Evolutionary conservation across 2,329 filamentous ascomycete species (phyloP), one percentile per base, ranked within the genome.

Genomic region (Cordyceps javanica): DNA sequence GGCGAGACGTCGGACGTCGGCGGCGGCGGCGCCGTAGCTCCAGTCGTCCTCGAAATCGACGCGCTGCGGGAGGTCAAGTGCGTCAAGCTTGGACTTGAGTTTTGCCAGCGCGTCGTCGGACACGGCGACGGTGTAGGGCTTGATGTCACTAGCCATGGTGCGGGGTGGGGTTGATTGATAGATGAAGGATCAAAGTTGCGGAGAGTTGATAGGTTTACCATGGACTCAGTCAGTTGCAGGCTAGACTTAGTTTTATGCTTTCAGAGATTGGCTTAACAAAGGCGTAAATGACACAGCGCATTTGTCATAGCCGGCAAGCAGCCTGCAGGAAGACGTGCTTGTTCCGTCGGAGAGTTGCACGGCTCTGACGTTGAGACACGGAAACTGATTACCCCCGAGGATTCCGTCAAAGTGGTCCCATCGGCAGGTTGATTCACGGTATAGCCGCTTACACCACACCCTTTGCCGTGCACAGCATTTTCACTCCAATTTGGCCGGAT

Each of bases 111-210:
- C 60, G 1, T 60, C 49, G 16, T 70, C 66, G 1, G 66, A 55
- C 10, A 71, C 61, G 16, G 63, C 55, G 45, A 70, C 69, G 28
- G 63, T 64, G 61, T 65, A 71, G 2, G 67, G 64, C 41, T 64
- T 64, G 44, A 69, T 68, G 38, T 59, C 53, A 23, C 8, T 52
- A 41, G 39, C 38, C 57, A 55, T 59, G 9, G 21, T 58, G 19
- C 11, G n/a, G 3, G n/a, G 38, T 41, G 30, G 10, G 16, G 30
- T 8, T 36, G 28, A 34, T 34, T 49, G 28, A 23, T 34, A 28
- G n/a, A n/a, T n/a, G n/a, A n/a, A n/a, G n/a, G n/a, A n/a, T n/a
- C n/a, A n/a, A n/a, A n/a, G n/a, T n/a, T n/a, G n/a, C n/a, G n/a
- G n/a, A n/a, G n/a, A n/a, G n/a, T n/a, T n/a, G n/a, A n/a, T n/a